phyloP scores from a whole-genome alignment of 129 eudicot species.

The Flaveria brownii region DNA sequence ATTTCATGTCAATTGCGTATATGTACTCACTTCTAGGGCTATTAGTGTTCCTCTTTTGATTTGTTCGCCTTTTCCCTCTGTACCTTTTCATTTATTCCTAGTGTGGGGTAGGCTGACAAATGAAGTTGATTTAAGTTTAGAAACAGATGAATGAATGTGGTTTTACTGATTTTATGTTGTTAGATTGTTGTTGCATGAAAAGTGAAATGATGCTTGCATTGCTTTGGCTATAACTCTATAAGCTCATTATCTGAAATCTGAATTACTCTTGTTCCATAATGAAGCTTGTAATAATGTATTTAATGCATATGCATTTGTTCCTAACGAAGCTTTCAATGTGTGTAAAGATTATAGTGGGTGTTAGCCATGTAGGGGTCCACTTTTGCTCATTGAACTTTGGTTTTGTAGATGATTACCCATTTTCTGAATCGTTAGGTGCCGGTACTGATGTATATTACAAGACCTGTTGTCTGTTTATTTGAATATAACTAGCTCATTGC shows the following conservation, averaged over 20 bases:
- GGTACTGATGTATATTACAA: neutral
- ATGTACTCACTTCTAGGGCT: conserved; percentile 43
- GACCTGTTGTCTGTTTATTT: neutral
- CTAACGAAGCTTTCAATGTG: neutral
- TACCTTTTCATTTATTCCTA: neutral
- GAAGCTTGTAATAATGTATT: neutral
- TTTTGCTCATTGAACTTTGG: neutral
- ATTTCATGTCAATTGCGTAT: conserved; percentile 4
- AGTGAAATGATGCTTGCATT: conserved; percentile 4
- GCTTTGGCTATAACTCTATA: neutral
- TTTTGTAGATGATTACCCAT: neutral
- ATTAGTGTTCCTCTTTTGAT: conserved; percentile 1
- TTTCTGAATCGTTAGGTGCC: neutral
- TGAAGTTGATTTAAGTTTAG: neutral
- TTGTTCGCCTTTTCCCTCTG: neutral
- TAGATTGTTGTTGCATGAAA: neutral
- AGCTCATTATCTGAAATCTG: neutral
- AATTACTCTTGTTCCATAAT: neutral
- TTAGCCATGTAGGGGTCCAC: neutral
- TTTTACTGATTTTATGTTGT: neutral
- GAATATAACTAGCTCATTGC: conserved; percentile 10
- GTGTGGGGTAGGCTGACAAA: conserved; percentile 13
- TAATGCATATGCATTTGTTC: neutral
- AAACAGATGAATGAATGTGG: neutral
- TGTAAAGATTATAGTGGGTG: neutral